Evolutionary conservation across 169 alveolate species (phyloP).

Genomic region (Hammondia hammondi): DNA sequence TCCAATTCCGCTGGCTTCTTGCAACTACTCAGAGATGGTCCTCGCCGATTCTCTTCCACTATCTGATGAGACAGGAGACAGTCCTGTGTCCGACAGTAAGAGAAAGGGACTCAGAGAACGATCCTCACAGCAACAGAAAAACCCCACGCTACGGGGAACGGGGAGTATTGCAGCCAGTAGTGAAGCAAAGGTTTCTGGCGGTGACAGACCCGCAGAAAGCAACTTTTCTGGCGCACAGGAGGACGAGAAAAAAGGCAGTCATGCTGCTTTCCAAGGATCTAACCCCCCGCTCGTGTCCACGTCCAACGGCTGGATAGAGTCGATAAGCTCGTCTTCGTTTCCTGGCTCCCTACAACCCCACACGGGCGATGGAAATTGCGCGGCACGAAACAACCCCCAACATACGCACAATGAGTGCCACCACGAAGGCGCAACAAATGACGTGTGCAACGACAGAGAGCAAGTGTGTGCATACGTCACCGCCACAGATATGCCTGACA

Average conservation of each 20-base stretch:
- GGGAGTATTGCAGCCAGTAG: background rate
- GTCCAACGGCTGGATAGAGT: background rate
- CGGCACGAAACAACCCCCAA: background rate
- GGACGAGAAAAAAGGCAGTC: background rate
- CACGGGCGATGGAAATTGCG: background rate
- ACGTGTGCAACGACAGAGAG: background rate
- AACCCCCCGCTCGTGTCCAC: background rate
- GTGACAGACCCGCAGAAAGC: background rate
- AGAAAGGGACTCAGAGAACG: background rate
- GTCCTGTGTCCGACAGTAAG: background rate
- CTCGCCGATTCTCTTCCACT: background rate
- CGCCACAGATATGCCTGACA: background rate
- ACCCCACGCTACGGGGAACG: background rate
- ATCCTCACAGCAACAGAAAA: background rate
- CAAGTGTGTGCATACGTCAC: background rate
- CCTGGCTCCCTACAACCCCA: background rate
- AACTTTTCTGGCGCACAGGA: no score
- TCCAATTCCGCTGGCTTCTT: background rate
- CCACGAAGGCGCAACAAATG: background rate
- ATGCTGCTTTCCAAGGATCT: background rate
- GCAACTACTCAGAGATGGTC: background rate
- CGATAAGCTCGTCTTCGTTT: background rate
- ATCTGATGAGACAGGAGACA: background rate
- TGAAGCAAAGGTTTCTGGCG: background rate
- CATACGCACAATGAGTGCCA: background rate